These are phyloP conservation scores for Ceratobasidium sp. DNA, from an alignment of 1,284 basidiomycete genomes.

Conservation along the genomic window DNA sequence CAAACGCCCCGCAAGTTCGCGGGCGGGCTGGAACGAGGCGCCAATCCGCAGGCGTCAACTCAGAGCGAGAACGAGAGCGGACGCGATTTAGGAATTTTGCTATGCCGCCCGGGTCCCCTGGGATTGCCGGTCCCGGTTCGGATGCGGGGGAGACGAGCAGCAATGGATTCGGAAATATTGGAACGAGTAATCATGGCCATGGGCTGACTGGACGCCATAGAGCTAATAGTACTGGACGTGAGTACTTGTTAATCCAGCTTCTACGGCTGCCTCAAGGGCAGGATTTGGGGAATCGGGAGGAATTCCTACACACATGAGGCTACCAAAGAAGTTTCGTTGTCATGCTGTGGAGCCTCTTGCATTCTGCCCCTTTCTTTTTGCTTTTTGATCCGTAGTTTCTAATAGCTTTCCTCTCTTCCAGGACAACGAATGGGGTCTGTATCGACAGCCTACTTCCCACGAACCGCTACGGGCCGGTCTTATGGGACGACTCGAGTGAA, in stretches of 20 bases:
- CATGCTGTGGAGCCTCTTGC: not conserved
- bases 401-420: slow-evolving; percentile 47
- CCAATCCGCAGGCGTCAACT: slow-evolving; percentile 55
- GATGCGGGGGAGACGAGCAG: slow-evolving; percentile 39
- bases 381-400: slow-evolving; percentile 39
- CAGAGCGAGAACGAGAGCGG: slow-evolving; percentile 53
- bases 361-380: slow-evolving; percentile 16
- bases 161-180: slow-evolving; percentile 9
- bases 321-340: not conserved
- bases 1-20: slow-evolving; percentile 53
- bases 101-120: slow-evolving; percentile 40
- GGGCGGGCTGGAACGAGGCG: slow-evolving; percentile 44
- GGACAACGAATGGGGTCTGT: slow-evolving; percentile 52
- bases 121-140: slow-evolving; percentile 3
- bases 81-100: slow-evolving; percentile 46
- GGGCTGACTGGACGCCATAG: not conserved
- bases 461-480: slow-evolving; percentile 53
- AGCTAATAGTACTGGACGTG: slow-evolving; percentile 31
- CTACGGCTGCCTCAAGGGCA: slow-evolving; percentile 35
- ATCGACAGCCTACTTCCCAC: slow-evolving; percentile 57
- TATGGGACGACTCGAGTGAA: slow-evolving; percentile 27
- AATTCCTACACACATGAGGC: not conserved
- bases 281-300: not conserved
- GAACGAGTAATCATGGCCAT: slow-evolving; percentile 14
- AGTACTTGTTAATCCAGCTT: slow-evolving; percentile 18